Base-by-base conservation (phyloP, 1,284 basidiomycete species). In the Cerrena zonata region DNA sequence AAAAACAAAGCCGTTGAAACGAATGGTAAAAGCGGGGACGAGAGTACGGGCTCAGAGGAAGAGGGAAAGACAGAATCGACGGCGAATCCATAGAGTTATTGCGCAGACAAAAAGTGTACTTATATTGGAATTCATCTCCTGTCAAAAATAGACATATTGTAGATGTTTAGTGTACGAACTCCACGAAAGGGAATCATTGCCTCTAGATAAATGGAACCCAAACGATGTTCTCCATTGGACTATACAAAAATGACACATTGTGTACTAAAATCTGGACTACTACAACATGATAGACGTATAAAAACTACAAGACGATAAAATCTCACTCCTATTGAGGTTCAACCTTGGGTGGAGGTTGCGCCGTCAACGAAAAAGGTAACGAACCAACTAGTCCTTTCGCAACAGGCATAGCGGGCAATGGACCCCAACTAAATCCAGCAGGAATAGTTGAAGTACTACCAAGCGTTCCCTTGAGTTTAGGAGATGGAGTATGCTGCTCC, bases 401-500 rank as follows among this genome's bases (percentile, higher is more conserved):
- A 15, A 40, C 39, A 36, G 10, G 10, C 12, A 61, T 40, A 37
- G 51, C 54, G 2, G 84, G 81, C 49, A 86, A 60, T 0, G 84
- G 82, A 12, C 82, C 79, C 84, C 84, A 87, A 55, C 78, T 74
- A 61, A 86, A 85, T 1, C 68, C 55, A 22, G 74, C 59, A 4
- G 73, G 54, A 5, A 15, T n/a, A 4, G 63, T 50, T 22, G 42
- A 47, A 15, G 23, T 45, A 24, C 60, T 53, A 18, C 59, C 69
- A n/a, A 65, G 56, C 30, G 55, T 65, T 51, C 72, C 75, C 62
- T 71, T 76, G 52, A 78, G 50, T 2, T 26, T 21, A 39, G 44
- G 30, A n/a, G 53, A 5, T 18, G 30, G 23, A n/a, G 36, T 26
- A 2, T 41, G 40, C 19, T 24, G 5, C n/a, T n/a, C n/a, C n/a